Evolutionary conservation across 139 green algal genomes (phyloP), one percentile per base, ranked within the genome.

Genomic region (Chlamydomonas asymmetrica): DNA sequence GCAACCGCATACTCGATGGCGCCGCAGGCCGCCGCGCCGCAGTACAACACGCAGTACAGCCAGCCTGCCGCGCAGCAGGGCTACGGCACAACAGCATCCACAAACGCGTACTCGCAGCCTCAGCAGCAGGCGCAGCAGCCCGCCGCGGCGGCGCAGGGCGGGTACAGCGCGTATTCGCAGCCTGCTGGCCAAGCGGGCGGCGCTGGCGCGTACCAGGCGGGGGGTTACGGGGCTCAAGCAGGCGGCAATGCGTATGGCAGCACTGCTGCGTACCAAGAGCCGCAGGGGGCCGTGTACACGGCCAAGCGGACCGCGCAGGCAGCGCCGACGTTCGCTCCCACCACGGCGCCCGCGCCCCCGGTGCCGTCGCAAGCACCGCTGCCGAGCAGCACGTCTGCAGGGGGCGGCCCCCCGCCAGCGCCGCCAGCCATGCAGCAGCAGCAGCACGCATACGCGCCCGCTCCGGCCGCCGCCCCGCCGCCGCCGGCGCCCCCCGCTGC

Each of bases 281-380:
- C 61, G 4, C 23, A 62, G 31, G 48, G 62, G 9, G 10, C 73
- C 29, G 62, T 78, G 71, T 78, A 78, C 60, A 57, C 76, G 0
- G 62, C 69, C 9, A 57, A 73, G 40, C 50, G 60, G 34, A 40
- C 63, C 25, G 41, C 77, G 32, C 54, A 75, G 27, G 63, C 74
- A n/a, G 60, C 69, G 34, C 40, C 73, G 7, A 60, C 66, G 8
- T 86, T 84, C 59, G 80, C 73, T 35, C 84, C 84, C 49, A 82
- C 80, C 10, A 60, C 76, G 16, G 69, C 71, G 0, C 35, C 73
- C 9, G 54, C 80, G 13, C 57, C 76, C 3, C 74, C 73, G 37
- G 76, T 78, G 40, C 74, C 82, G 35, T 66, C 67, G 29, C 52
- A 68, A 29, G 63, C 60, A n/a, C 35, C 64, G 50, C n/a, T 52